Evolutionary conservation across 768 basidiomycete genomes (phyloP), one percentile per base, ranked within the genome.

Genomic region (Psilocybe cubensis): DNA sequence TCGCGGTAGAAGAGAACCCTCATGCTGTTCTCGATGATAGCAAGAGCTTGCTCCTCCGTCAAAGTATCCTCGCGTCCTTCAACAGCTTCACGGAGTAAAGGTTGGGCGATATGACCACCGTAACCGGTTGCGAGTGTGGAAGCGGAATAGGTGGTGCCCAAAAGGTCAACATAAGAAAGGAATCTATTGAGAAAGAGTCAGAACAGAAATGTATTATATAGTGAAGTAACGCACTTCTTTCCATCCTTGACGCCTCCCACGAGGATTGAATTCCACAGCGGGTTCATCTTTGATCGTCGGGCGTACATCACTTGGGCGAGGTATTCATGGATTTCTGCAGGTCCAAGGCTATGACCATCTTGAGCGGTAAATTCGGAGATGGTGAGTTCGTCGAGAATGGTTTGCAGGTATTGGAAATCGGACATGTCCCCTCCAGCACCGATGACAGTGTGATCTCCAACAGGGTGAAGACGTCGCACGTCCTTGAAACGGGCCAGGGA

Each of bases 401-500:
- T 79, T 68, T 97, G 92, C 63, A 98, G 81, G 73, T 92, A 88
- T 72, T 99, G 97, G 75, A 94, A 98, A 76, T 99, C 97, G 66
- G 91, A 91, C 88, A 99, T 92, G 78, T 99, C 97, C 24, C 97
- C 97, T 14, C 93, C 87, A 2, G 92, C 96, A 20, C 93, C 97
- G 64, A 99, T 79, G 58, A 96, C 81, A 42, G 95, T 96, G 74
- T 87, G 84, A 33, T 82, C 75, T 7, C 96, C 95, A 29, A 97
- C 87, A 3, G 90, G 72, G 67, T 92, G 88, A 24, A 99, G 83
- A 72, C 97, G 92, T 63, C 90, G 85, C 56, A 98, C 79, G 68
- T 96, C 94, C 79, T 93, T 94, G 86, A 97, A 97, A 29, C 96
- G 89, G 1, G 97, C 95, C 48, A 98, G 88, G 6, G 96, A 98